Conservation (phyloP, 345 rosid species). For the Euclidium syriacum region DNA sequence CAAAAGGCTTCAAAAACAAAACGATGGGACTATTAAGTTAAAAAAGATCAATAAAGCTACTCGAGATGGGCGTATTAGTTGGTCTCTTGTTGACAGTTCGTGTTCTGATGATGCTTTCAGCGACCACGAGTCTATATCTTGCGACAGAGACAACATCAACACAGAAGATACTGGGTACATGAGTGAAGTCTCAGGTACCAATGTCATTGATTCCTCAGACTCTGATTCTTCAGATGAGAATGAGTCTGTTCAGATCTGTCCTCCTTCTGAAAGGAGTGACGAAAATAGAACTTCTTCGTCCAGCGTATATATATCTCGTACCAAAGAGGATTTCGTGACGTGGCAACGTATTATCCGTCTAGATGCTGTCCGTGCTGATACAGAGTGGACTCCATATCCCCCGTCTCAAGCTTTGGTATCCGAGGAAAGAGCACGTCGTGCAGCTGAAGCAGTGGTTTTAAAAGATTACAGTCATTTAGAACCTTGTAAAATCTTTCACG, state of each 20-base stretch:
- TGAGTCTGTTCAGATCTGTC: constrained; percentile 45
- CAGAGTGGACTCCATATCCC: constrained; percentile 70
- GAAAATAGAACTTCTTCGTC: constrained; percentile 19
- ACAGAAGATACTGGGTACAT: constrained; percentile 42
- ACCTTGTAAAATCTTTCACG: constrained; percentile 75
- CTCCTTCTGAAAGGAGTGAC: constrained; percentile 37
- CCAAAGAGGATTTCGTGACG: constrained; percentile 61
- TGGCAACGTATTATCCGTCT: constrained; percentile 97
- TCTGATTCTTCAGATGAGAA: constrained; percentile 73
- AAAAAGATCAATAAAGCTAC: constrained; percentile 32
- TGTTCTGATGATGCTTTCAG: constrained; percentile 74
- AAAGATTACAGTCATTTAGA: constrained; percentile 77
- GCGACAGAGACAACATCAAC: constrained; percentile 46
- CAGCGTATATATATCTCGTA: constrained; percentile 15
- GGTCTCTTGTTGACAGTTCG: constrained; percentile 39
- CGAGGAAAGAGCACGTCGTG: constrained; percentile 50
- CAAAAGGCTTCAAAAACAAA: constrained; percentile 43
- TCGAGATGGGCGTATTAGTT: constrained; percentile 25
- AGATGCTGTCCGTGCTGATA: constrained; percentile 92
- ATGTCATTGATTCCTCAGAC: constrained; percentile 78
- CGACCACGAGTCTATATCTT: constrained; percentile 62
- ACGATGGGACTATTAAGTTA: constrained; percentile 34
- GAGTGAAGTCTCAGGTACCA: constrained; percentile 48
- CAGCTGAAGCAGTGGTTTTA: constrained; percentile 71
- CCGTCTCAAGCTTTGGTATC: constrained; percentile 58